Evolutionary conservation across 1,284 basidiomycete genomes (phyloP), one percentile per base, ranked within the genome.

Genomic region (Cutaneotrichosporon spelunceum): DNA sequence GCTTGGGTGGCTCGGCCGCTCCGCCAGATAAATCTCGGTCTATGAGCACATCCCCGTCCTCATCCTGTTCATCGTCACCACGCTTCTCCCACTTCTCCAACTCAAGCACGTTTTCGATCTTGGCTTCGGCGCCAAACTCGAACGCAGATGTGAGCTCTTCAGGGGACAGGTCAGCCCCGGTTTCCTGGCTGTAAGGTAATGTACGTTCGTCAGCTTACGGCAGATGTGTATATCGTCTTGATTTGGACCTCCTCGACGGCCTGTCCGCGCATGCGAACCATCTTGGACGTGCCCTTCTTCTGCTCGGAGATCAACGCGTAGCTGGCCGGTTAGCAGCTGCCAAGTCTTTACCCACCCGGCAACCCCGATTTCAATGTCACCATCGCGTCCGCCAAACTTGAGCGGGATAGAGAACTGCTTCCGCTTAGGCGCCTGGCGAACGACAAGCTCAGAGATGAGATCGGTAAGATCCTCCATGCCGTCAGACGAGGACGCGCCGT

Each of bases 341-440:
- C 0, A 45, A 3, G 44, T 29, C 1, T 13, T 45, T 54, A 71
- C 83, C 68, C 70, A 94, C 88, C 94, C 96, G 75, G 93, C 93
- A 54, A 98, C 83, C 3, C 93, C 91, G 64, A 99, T 94, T 19
- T 85, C 84, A 64, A 97, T 86, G 2, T 85, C 90, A 16, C 89
- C 82, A 2, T 74, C 69, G 42, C 72, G 71, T 0, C 77, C 75
- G 1, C 86, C 91, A 29, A 99, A 82, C 66, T 88, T 84, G 57
- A 99, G 85, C 2, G 90, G 88, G 36, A 95, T 82, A 67, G 84
- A 90, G 78, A 93, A 97, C 14, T 87, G 80, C 0, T 90, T 85
- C n/a, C 93, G 85, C 75, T 97, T 99, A 0, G 90, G 88, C 10
- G 89, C 86, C 76, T 95, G 90, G 53, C 87, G 87, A 68, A 91